phyloP scores from a whole-genome alignment of 1,284 basidiomycete genomes.

The Tilletia setariae region DNA sequence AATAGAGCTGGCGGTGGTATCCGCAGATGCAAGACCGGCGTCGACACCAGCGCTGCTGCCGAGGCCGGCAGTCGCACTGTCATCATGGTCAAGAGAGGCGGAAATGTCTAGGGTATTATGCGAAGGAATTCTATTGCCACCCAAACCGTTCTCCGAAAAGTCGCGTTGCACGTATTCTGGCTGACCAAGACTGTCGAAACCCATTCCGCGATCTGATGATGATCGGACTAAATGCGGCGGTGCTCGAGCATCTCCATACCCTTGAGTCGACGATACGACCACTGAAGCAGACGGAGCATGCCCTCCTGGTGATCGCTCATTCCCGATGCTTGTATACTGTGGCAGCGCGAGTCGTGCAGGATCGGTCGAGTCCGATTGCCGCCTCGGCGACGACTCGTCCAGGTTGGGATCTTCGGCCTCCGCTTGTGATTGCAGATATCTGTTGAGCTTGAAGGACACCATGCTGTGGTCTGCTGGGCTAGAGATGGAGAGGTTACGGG shows the following conservation, averaged over 20 bases:
- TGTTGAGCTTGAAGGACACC: slow-evolving; percentile 36
- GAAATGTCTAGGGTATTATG: background rate
- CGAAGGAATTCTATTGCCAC: too few species aligned
- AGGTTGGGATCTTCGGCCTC: background rate
- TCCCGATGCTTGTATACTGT: slow-evolving; percentile 7
- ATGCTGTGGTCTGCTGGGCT: slow-evolving; percentile 35
- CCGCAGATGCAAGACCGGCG: slow-evolving; percentile 1
- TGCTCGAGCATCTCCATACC: background rate
- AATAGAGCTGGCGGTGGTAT: background rate
- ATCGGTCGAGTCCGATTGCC: slow-evolving; percentile 7
- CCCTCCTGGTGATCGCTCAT: slow-evolving; percentile 17
- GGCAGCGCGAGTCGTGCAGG: background rate
- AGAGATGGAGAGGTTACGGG: slow-evolving; percentile 28
- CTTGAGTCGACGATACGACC: background rate
- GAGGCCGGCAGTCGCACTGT: slow-evolving; percentile 8
- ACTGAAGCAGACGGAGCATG: background rate
- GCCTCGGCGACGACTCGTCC: slow-evolving; percentile 5
- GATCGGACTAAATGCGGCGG: background rate
- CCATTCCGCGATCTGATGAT: background rate
- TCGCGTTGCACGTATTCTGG: background rate
- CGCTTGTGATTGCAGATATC: slow-evolving; percentile 35
- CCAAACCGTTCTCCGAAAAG: too few species aligned
- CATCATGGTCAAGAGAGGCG: background rate
- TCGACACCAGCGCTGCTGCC: background rate
- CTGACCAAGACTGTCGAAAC: background rate